phyloP scores from a whole-genome alignment of 768 basidiomycete genomes.

The Kockovaella imperatae region DNA sequence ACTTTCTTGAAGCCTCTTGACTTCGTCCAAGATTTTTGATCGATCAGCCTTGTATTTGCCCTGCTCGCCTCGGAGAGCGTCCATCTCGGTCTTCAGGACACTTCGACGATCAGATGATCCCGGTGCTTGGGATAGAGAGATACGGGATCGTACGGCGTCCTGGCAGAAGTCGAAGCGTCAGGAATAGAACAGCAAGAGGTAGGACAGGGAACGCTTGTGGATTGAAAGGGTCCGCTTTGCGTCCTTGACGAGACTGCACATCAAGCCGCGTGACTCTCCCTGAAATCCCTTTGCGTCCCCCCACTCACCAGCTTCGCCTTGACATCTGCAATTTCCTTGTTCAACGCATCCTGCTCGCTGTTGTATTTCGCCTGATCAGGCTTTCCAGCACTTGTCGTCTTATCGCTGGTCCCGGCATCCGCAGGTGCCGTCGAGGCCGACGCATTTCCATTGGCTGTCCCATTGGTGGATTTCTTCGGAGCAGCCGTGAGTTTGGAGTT shows the following conservation, averaged over 20 bases:
- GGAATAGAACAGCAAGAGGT: neutral
- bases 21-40: slow-evolving; percentile 62
- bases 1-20: slow-evolving; percentile 67
- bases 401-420: slow-evolving; percentile 20
- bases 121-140: slow-evolving; percentile 32
- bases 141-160: slow-evolving; percentile 39
- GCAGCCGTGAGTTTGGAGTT: too few relatives aligned
- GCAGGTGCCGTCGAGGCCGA: too few relatives aligned
- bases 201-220: too few relatives aligned
- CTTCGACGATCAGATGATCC: slow-evolving; percentile 60
- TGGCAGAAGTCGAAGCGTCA: slow-evolving; percentile 6
- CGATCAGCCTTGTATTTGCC: slow-evolving; percentile 58
- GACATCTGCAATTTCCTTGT: slow-evolving; percentile 71
- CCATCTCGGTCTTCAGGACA: slow-evolving; percentile 70
- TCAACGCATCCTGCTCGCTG: slow-evolving; percentile 72
- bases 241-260: neutral
- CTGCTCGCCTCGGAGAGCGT: slow-evolving; percentile 68
- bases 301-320: slow-evolving; percentile 69
- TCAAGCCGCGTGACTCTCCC: neutral
- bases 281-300: too few relatives aligned
- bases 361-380: slow-evolving; percentile 84
- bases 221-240: neutral
- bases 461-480: too few relatives aligned
- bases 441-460: too few relatives aligned
- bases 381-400: slow-evolving; percentile 45